Base-by-base conservation (phyloP, 306 rosid species). In the Vigna unguiculata region DNA sequence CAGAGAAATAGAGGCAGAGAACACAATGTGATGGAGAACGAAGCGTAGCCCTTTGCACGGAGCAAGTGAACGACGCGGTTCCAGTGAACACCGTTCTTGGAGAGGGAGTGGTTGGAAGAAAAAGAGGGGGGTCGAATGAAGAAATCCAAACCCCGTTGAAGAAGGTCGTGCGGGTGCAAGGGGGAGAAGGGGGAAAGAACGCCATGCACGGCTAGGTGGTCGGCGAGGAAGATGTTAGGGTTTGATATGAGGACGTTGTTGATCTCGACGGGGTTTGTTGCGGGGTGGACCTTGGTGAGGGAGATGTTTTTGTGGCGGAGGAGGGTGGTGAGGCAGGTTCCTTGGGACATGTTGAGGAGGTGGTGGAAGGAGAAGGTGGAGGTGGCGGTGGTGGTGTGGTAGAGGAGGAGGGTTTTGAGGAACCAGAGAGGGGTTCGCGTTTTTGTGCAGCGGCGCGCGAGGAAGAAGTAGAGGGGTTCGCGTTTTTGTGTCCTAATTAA, bases 381-480 rank as follows among this genome's bases (percentile, higher is more conserved):
- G 34, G 80, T 46, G 9, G 79, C 24, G 68, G 79, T 38, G 10
- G 70, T 10, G 16, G 82, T 82, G 68, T 82, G 86, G 32, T 77
- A 78, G 19, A 38, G 85, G 59, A 92, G 86, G 69, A 93, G 91
- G 83, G 76, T 66, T 46, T 79, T 71, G 76, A 90, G 64, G 72
- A 92, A 88, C 87, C 82, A 79, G 9, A 88, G 91, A 40, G 91
- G 86, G 83, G n/a, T n/a, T n/a, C n/a, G n/a, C n/a, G n/a, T n/a
- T n/a, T n/a, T n/a, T n/a, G n/a, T n/a, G n/a, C n/a, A n/a, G n/a
- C n/a, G n/a, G n/a, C n/a, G n/a, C n/a, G n/a, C n/a, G n/a, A n/a
- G n/a, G n/a, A n/a, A n/a, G n/a, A n/a, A n/a, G n/a, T n/a, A n/a
- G n/a, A n/a, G n/a, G n/a, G n/a, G n/a, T n/a, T n/a, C n/a, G n/a